Evolutionary conservation across 1,139 yeast genomes (phyloP).

Genomic region (Lodderomyces beijingensis): DNA sequence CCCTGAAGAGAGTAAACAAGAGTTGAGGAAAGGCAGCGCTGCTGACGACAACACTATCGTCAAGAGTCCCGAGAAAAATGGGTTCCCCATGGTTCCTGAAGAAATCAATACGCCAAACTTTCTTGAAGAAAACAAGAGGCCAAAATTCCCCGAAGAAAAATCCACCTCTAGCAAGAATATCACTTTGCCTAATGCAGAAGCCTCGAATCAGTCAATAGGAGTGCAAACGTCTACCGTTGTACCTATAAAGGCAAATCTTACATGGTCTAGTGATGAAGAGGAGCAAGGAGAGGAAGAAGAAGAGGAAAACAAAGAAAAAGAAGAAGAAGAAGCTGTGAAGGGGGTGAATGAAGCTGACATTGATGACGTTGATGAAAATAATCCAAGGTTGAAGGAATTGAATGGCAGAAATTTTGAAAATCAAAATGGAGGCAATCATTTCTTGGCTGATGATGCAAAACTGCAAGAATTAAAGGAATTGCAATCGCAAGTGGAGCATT

Average conservation of each 20-base stretch:
- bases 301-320: constrained; percentile 8
- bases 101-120: no score
- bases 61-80: no score
- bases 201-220: constrained; percentile 26
- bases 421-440: not conserved
- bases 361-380: not conserved
- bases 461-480: constrained; percentile 12
- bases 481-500: constrained; percentile 12
- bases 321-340: constrained; percentile 1
- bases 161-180: constrained; percentile 13
- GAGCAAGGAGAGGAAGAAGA: constrained; percentile 14
- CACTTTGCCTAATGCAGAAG: constrained; percentile 19
- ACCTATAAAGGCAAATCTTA: constrained; percentile 71
- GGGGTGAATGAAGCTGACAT: not conserved
- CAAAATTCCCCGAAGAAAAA: constrained; percentile 7
- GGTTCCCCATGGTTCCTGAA: no score
- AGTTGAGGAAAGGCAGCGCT: constrained; percentile 8
- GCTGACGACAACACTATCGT: constrained; percentile 5
- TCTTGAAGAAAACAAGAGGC: no score
- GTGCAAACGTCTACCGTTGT: constrained; percentile 62
- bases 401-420: not conserved
- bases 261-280: constrained; percentile 83
- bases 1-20: no score
- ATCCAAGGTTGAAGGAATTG: not conserved
- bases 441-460: constrained; percentile 1